Percentiles rank a stretch among this genome's conserved stretches.
These are phyloP conservation scores for Solanum rostratum DNA, from an alignment of 257 asterid genomes.

Conservation along the genomic window DNA sequence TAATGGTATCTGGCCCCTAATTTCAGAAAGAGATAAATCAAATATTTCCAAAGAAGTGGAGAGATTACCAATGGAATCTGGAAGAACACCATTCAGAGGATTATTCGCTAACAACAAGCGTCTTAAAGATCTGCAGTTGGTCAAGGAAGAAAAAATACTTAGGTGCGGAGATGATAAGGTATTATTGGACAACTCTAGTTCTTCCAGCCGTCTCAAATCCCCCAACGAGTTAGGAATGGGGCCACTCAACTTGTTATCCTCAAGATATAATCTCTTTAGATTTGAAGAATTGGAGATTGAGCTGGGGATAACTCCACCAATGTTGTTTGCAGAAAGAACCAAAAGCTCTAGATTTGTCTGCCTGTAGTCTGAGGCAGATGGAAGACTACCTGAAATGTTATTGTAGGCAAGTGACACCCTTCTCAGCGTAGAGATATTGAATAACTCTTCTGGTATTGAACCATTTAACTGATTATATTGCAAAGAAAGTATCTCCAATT, in stretches of 20 bases:
- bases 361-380: neutral
- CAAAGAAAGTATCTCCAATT: neutral
- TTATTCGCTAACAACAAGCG: neutral
- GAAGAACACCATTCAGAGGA: slow-evolving; percentile 16
- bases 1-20: slow-evolving; percentile 17
- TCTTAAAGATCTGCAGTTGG: slow-evolving; percentile 10
- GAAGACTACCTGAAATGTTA: slow-evolving; percentile 16
- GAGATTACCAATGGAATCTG: slow-evolving; percentile 18
- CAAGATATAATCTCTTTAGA: slow-evolving; percentile 3
- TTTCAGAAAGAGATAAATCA: neutral
- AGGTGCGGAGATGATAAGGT: slow-evolving; percentile 3
- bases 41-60: slow-evolving; percentile 12
- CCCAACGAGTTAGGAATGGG: slow-evolving; percentile 18
- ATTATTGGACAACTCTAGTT: slow-evolving; percentile 1
- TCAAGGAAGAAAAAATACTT: slow-evolving; percentile 14
- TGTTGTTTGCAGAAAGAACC: neutral
- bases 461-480: neutral
- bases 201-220: slow-evolving; percentile 9
- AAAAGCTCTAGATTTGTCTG: slow-evolving; percentile 19
- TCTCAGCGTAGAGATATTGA: slow-evolving; percentile 18
- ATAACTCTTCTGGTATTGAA: slow-evolving; percentile 13
- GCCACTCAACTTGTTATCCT: slow-evolving; percentile 10
- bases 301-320: slow-evolving; percentile 15
- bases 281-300: slow-evolving; percentile 18
- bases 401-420: slow-evolving; percentile 5